These are phyloP conservation scores for Diaporthe sp. DNA, from an alignment of 2,329 filamentous ascomycete genomes.

Conservation along the genomic window DNA sequence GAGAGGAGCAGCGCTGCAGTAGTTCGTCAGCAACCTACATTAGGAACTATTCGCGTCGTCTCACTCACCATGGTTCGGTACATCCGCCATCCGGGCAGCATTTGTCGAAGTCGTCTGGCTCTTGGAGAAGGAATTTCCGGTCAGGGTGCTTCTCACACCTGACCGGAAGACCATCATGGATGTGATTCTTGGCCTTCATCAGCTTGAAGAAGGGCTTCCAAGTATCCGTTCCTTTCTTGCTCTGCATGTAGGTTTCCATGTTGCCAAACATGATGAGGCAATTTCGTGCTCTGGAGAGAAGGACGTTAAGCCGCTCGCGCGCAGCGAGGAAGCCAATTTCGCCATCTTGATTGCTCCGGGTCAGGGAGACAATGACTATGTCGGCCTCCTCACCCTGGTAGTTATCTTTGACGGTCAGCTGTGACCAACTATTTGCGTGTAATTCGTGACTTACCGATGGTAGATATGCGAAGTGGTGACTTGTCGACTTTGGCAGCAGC, in stretches of 20 bases:
- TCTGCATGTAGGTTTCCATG: slow-evolving; percentile 72
- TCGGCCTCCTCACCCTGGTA: slow-evolving; percentile 84
- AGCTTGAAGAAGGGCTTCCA: slow-evolving; percentile 71
- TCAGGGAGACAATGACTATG: slow-evolving; percentile 77
- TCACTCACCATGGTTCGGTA: slow-evolving; percentile 69
- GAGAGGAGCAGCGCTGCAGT: slow-evolving; percentile 60
- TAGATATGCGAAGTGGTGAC: slow-evolving; percentile 71
- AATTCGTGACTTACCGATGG: slow-evolving; percentile 69
- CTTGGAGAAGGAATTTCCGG: slow-evolving; percentile 58
- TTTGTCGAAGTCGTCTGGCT: slow-evolving; percentile 69
- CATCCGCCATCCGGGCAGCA: slow-evolving; percentile 80
- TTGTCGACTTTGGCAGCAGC: slow-evolving; percentile 65
- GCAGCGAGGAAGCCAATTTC: slow-evolving; percentile 80
- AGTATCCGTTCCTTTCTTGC: slow-evolving; percentile 65
- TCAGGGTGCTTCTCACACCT: slow-evolving; percentile 71
- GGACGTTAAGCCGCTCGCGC: slow-evolving; percentile 76
- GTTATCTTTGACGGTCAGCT: slow-evolving; percentile 66
- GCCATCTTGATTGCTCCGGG: slow-evolving; percentile 71
- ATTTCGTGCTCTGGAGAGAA: slow-evolving; percentile 76
- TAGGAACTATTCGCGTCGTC: background rate
- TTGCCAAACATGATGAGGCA: slow-evolving; percentile 79
- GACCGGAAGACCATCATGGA: slow-evolving; percentile 73
- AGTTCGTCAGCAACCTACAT: background rate
- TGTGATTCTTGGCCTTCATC: slow-evolving; percentile 62
- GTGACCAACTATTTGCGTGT: background rate